Evolutionary conservation across 495 filamentous ascomycete genomes (phyloP).

Genomic region (Penicillium soppii): DNA sequence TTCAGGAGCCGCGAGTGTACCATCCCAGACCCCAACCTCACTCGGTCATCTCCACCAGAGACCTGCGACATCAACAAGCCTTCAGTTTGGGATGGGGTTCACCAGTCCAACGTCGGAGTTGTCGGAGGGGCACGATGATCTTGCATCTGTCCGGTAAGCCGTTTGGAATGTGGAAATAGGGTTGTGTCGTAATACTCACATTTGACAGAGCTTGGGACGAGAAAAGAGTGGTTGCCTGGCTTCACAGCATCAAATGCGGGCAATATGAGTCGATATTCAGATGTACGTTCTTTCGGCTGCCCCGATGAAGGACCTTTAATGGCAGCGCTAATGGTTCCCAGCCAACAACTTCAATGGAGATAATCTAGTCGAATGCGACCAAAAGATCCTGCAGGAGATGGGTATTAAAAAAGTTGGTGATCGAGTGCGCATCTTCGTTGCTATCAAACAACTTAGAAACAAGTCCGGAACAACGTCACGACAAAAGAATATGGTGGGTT

Average conservation of each 20-base stretch:
- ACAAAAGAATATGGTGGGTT: conserved; percentile 79
- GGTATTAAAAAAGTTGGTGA: conserved; percentile 98
- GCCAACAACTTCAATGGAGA: conserved; percentile 95
- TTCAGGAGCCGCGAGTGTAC: conserved; percentile 58
- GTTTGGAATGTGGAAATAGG: neutral
- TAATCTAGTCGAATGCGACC: conserved; percentile 94
- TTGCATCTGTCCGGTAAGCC: conserved; percentile 59
- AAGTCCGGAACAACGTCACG: conserved; percentile 80
- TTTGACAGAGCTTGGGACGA: conserved; percentile 77
- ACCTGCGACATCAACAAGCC: conserved; percentile 52
- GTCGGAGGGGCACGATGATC: conserved; percentile 68
- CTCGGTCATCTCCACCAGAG: conserved; percentile 51
- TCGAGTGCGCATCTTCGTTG: conserved; percentile 88
- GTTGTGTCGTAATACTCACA: conserved; percentile 18
- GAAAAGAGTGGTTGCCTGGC: conserved; percentile 84
- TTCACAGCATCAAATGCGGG: conserved; percentile 83
- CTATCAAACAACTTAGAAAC: conserved; percentile 87
- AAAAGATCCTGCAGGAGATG: conserved; percentile 94
- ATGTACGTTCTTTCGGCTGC: conserved; percentile 45
- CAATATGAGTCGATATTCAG: conserved; percentile 93
- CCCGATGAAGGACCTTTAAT: neutral
- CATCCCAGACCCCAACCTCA: conserved; percentile 51
- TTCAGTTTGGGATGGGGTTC: conserved; percentile 63
- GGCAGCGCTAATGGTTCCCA: conserved; percentile 25
- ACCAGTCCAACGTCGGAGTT: conserved; percentile 92